These are phyloP conservation scores for Neocatenulostroma microsporum DNA, from an alignment of 2,329 filamentous ascomycete genomes.

Conservation along the genomic window DNA sequence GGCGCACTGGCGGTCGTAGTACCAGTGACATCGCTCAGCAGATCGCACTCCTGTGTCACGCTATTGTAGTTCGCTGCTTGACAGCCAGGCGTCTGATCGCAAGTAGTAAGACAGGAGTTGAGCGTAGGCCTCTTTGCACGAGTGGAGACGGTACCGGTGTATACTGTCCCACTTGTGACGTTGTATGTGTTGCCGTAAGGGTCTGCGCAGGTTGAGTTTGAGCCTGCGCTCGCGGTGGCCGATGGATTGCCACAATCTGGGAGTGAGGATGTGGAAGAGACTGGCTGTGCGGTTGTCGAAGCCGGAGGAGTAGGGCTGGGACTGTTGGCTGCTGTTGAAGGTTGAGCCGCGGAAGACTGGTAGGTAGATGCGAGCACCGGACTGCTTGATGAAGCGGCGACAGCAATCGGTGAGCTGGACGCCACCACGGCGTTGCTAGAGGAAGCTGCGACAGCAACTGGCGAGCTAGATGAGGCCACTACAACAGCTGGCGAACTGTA, in stretches of 20 bases:
- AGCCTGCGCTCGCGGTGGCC: slow-evolving; percentile 3
- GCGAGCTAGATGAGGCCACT: too few species aligned
- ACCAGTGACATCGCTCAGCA: slow-evolving; percentile 19
- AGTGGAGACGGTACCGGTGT: slow-evolving; percentile 14
- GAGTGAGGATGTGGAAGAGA: slow-evolving; percentile 5
- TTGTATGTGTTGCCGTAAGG: slow-evolving; percentile 18
- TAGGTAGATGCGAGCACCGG: too few species aligned
- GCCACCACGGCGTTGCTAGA: too few species aligned
- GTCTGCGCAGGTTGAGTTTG: slow-evolving; percentile 10
- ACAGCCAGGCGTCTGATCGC: slow-evolving; percentile 15
- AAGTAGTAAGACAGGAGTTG: slow-evolving; percentile 17
- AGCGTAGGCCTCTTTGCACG: slow-evolving; percentile 15
- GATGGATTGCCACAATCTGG: slow-evolving; percentile 1
- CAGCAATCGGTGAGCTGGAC: too few species aligned
- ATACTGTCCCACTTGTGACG: slow-evolving; percentile 15
- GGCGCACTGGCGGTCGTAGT: slow-evolving; percentile 13
- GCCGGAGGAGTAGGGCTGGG: background rate
- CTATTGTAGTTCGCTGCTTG: slow-evolving; percentile 21
- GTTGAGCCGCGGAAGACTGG: background rate
- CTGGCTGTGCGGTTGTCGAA: slow-evolving; percentile 1
- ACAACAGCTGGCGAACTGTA: too few species aligned
- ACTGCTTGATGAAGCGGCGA: too few species aligned
- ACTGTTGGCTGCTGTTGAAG: background rate
- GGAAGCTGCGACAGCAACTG: too few species aligned
- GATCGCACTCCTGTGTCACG: slow-evolving; percentile 14